phyloP scores from a whole-genome alignment of 2,329 filamentous ascomycete species.

The Trichoderma citrinoviride region DNA sequence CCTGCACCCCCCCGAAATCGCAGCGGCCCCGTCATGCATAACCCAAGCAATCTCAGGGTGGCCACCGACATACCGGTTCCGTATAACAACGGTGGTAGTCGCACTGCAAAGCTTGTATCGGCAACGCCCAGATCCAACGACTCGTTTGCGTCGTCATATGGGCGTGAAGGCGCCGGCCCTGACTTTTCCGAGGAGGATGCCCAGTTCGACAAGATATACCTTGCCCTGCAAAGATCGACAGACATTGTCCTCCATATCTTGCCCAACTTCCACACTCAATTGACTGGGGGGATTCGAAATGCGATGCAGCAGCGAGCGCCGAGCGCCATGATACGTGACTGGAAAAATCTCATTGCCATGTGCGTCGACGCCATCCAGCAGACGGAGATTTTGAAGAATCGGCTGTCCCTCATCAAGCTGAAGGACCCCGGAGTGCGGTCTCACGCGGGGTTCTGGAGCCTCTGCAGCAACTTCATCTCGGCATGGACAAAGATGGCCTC shows the following conservation, averaged over 20 bases:
- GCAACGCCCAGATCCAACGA: slow-evolving; percentile 81
- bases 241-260: slow-evolving; percentile 71
- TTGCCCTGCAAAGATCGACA: slow-evolving; percentile 70
- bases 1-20: slow-evolving; percentile 35
- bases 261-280: slow-evolving; percentile 66
- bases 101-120: slow-evolving; percentile 53
- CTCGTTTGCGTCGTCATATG: slow-evolving; percentile 63
- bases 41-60: slow-evolving; percentile 54
- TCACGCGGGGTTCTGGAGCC: slow-evolving; percentile 60
- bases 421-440: slow-evolving; percentile 76
- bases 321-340: slow-evolving; percentile 60
- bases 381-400: slow-evolving; percentile 67
- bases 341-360: slow-evolving; percentile 68
- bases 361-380: slow-evolving; percentile 69
- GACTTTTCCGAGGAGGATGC: slow-evolving; percentile 75
- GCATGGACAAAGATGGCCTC: slow-evolving; percentile 66
- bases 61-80: slow-evolving; percentile 51
- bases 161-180: slow-evolving; percentile 43
- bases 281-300: slow-evolving; percentile 60
- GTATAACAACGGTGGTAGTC: slow-evolving; percentile 48
- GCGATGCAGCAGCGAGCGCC: slow-evolving; percentile 60
- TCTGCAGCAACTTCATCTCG: slow-evolving; percentile 72
- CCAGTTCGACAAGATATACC: slow-evolving; percentile 78
- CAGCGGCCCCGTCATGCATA: slow-evolving; percentile 44
- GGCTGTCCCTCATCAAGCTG: slow-evolving; percentile 76